Conservation (phyloP, 345 rosid genomes). For the Eucalyptus regnans region DNA sequence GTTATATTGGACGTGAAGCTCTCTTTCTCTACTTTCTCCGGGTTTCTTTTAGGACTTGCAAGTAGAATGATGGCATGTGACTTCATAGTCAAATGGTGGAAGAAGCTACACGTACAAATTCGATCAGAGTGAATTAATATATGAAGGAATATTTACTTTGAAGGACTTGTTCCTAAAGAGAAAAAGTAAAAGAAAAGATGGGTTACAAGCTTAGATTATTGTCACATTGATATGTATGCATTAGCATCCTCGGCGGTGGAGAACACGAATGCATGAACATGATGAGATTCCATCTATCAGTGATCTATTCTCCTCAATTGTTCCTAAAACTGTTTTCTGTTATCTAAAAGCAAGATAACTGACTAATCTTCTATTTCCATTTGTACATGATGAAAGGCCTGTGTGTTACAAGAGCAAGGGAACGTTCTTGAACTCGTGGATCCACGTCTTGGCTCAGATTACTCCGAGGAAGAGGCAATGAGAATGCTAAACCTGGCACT, state of each 20-base stretch:
- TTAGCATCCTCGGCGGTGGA: neutral
- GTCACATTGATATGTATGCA: neutral
- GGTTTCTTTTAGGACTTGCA: neutral
- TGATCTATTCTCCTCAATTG: too few species aligned
- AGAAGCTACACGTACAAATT: neutral
- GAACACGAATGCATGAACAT: neutral
- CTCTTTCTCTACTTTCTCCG: neutral
- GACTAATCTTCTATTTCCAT: neutral
- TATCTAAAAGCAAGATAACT: neutral
- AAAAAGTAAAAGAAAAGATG: neutral
- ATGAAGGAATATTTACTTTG: neutral
- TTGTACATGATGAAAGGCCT: slow-evolving; percentile 34
- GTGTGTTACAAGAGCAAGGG: slow-evolving; percentile 88
- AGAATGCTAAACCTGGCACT: slow-evolving; percentile 61
- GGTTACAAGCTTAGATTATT: neutral
- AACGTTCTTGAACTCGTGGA: slow-evolving; percentile 83
- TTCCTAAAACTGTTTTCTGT: neutral
- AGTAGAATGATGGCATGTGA: neutral
- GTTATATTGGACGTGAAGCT: neutral
- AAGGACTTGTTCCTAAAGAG: neutral
- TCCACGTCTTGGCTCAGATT: slow-evolving; percentile 43
- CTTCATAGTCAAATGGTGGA: neutral
- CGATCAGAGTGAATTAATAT: neutral
- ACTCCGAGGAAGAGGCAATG: slow-evolving; percentile 48
- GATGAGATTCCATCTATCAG: neutral